These are phyloP conservation scores for Anthostomella pinea DNA, from an alignment of 2,329 filamentous ascomycete genomes.

Conservation along the genomic window DNA sequence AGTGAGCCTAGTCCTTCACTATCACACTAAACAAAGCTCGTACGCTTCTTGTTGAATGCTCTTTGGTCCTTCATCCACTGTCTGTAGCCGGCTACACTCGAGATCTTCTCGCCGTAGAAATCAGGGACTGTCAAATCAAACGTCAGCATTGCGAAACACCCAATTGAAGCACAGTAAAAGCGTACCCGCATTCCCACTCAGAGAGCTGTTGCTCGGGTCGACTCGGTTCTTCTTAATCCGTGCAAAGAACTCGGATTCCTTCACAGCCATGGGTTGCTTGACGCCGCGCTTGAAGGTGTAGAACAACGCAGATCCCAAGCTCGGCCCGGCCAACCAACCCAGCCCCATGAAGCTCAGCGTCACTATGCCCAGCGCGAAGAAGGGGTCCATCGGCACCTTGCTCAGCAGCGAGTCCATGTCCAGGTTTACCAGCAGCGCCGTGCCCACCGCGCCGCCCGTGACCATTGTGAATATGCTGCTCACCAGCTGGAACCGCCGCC, in stretches of 20 bases:
- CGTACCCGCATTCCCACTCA: conserved; percentile 72
- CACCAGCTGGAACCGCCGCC: conserved; percentile 77
- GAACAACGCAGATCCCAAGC: conserved; percentile 77
- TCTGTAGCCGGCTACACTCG: conserved; percentile 84
- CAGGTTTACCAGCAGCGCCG: conserved; percentile 65
- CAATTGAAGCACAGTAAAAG: conserved; percentile 2
- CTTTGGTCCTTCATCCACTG: conserved; percentile 97
- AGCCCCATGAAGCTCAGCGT: conserved; percentile 73
- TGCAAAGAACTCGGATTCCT: conserved; percentile 91
- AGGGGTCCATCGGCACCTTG: conserved; percentile 81
- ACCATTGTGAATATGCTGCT: conserved; percentile 69
- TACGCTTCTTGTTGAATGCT: conserved; percentile 91
- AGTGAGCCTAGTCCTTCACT: not conserved
- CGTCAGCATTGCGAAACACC: conserved; percentile 2
- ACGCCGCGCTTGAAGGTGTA: conserved; percentile 70
- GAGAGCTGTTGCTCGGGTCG: conserved; percentile 83
- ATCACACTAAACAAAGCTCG: conserved; percentile 59
- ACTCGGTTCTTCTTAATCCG: conserved; percentile 90
- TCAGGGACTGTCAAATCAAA: conserved; percentile 64
- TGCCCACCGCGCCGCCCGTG: conserved; percentile 59
- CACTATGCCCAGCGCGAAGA: conserved; percentile 79
- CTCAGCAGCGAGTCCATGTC: conserved; percentile 68
- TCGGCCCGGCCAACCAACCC: conserved; percentile 86
- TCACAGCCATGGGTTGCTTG: conserved; percentile 71
- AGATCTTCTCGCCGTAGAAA: conserved; percentile 98